Percentiles rank a stretch among this genome's conserved stretches.
Conservation (phyloP, 192 early-diverging fungal species). For the Entomortierella parvispora region DNA sequence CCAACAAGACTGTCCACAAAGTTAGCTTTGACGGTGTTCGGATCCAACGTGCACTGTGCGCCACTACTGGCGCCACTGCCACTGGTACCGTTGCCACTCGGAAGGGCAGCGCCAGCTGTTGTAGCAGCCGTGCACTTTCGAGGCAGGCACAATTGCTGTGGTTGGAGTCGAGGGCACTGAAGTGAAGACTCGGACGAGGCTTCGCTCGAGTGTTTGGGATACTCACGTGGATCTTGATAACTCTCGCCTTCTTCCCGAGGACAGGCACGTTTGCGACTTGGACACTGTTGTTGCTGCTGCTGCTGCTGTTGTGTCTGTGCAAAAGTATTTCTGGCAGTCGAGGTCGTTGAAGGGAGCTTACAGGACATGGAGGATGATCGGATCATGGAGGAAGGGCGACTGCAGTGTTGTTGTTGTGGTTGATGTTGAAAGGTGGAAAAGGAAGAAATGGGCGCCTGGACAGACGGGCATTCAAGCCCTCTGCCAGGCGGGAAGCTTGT, state of each 20-base stretch:
- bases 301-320: slow-evolving; percentile 17
- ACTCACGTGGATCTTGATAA: not conserved
- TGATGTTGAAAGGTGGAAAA: slow-evolving; percentile 20
- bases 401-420: not conserved
- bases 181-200: slow-evolving; percentile 1
- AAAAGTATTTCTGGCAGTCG: not conserved
- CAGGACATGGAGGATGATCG: no score
- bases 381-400: not conserved
- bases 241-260: slow-evolving; percentile 4
- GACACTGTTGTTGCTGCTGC: slow-evolving; percentile 10
- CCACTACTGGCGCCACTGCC: not conserved
- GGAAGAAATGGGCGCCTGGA: slow-evolving; percentile 7
- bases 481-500: slow-evolving; percentile 33
- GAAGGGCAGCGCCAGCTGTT: no score
- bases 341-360: slow-evolving; percentile 4
- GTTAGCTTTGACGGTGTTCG: slow-evolving; percentile 34
- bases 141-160: slow-evolving; percentile 36
- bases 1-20: slow-evolving; percentile 52
- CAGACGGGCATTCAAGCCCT: slow-evolving; percentile 20
- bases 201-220: not conserved
- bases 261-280: slow-evolving; percentile 7
- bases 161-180: slow-evolving; percentile 29
- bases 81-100: no score
- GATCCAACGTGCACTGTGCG: slow-evolving; percentile 15
- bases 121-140: slow-evolving; percentile 15